phyloP scores from a whole-genome alignment of 345 rosid genomes.

The Salix exigua region DNA sequence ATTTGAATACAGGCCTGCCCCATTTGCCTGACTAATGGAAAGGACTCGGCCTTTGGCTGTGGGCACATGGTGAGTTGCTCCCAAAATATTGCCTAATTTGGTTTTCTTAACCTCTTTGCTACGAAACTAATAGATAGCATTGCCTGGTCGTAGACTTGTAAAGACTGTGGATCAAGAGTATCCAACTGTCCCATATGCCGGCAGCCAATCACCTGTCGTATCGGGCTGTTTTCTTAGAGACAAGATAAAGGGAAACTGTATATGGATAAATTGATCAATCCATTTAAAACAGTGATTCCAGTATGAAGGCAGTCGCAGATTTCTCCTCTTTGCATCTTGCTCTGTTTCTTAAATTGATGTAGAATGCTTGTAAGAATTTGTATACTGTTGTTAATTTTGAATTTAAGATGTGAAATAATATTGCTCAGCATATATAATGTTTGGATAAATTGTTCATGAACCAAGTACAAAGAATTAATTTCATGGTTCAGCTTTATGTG shows the following conservation, averaged over 20 bases:
- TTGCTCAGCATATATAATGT: too few species aligned
- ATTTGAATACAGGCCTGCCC: conserved; percentile 51
- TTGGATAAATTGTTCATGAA: too few species aligned
- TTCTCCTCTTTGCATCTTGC: not conserved
- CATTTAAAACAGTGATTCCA: not conserved
- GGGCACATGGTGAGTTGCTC: conserved; percentile 68
- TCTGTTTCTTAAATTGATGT: not conserved
- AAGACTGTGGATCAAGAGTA: conserved; percentile 51
- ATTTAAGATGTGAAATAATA: not conserved
- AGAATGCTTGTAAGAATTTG: not conserved
- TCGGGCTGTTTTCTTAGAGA: conserved; percentile 45
- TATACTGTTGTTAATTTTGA: not conserved
- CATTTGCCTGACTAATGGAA: conserved; percentile 53
- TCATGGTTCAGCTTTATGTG: not conserved
- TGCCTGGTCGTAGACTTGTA: conserved; percentile 44
- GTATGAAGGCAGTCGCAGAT: not conserved
- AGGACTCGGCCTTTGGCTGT: conserved; percentile 61
- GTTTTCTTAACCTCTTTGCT: not conserved
- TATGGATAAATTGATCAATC: too few species aligned
- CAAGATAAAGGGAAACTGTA: not conserved
- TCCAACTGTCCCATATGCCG: conserved; percentile 65
- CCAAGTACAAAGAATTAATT: too few species aligned
- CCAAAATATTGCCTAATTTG: not conserved
- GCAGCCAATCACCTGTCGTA: conserved; percentile 43
- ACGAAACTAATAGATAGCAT: not conserved